These are phyloP conservation scores for Wakefieldia striispora DNA, from an alignment of 768 basidiomycete genomes.

Conservation along the genomic window DNA sequence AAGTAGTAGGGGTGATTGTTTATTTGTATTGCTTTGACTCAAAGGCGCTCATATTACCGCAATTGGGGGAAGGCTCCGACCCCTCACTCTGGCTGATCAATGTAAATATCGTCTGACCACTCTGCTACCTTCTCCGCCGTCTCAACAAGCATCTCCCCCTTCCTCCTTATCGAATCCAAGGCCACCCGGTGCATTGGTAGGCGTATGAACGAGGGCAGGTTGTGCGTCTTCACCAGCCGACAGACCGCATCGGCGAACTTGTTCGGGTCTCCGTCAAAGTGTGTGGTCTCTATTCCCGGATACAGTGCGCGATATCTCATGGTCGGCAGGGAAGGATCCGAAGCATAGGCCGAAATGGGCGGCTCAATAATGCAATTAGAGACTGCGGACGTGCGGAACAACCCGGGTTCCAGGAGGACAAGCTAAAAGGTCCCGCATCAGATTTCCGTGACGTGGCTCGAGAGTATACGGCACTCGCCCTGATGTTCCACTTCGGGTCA, in stretches of 20 bases:
- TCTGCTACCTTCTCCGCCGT: slow-evolving; percentile 17
- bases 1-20: slow-evolving; percentile 29
- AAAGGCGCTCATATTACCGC: neutral
- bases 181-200: slow-evolving; percentile 26
- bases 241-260: slow-evolving; percentile 23
- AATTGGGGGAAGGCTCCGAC: slow-evolving; percentile 14
- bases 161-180: slow-evolving; percentile 18
- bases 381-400: slow-evolving; percentile 22
- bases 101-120: slow-evolving; percentile 27
- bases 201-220: slow-evolving; percentile 15
- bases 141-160: slow-evolving; percentile 18
- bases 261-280: slow-evolving; percentile 22
- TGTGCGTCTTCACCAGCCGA: slow-evolving; percentile 15
- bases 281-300: slow-evolving; percentile 16
- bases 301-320: slow-evolving; percentile 22
- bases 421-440: slow-evolving; percentile 12
- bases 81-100: slow-evolving; percentile 8
- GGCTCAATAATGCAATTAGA: slow-evolving; percentile 13
- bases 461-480: slow-evolving; percentile 14
- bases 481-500: slow-evolving; percentile 38
- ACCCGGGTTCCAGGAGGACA: slow-evolving; percentile 21
- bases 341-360: slow-evolving; percentile 16
- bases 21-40: slow-evolving; percentile 42
- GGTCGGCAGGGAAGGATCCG: slow-evolving; percentile 24
- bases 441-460: neutral